phyloP scores from a whole-genome alignment of 2,329 filamentous ascomycete species.

The Macrophomina phaseolina region DNA sequence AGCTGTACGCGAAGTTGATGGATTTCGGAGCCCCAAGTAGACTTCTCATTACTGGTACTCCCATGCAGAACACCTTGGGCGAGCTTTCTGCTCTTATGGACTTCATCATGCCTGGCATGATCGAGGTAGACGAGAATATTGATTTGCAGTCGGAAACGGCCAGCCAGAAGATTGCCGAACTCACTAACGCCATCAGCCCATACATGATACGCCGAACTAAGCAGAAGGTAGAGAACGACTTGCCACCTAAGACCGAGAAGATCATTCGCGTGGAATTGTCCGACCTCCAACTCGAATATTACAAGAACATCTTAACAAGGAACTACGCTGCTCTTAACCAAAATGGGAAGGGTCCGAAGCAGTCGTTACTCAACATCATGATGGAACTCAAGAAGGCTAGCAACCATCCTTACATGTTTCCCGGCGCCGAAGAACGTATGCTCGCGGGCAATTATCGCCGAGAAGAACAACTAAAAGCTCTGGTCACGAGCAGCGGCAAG shows the following conservation, averaged over 20 bases:
- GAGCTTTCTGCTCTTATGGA: slow-evolving; percentile 93
- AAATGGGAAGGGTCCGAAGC: slow-evolving; percentile 87
- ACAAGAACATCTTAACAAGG: slow-evolving; percentile 96
- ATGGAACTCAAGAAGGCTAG: slow-evolving; percentile 99
- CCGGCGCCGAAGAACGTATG: slow-evolving; percentile 88
- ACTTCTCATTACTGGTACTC: slow-evolving; percentile 93
- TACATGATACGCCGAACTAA: slow-evolving; percentile 97
- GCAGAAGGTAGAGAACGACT: slow-evolving; percentile 93
- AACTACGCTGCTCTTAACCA: slow-evolving; percentile 96
- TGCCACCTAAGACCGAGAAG: slow-evolving; percentile 97
- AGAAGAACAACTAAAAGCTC: slow-evolving; percentile 87
- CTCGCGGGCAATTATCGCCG: slow-evolving; percentile 79
- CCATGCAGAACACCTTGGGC: slow-evolving; percentile 94
- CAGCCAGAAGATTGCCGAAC: slow-evolving; percentile 81
- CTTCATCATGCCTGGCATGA: slow-evolving; percentile 94
- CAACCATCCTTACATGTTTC: slow-evolving; percentile 98
- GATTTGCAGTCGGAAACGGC: slow-evolving; percentile 82
- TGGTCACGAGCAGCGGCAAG: slow-evolving; percentile 97
- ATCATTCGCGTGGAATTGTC: slow-evolving; percentile 98
- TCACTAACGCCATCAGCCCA: slow-evolving; percentile 86
- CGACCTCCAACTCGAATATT: slow-evolving; percentile 95
- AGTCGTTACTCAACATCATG: slow-evolving; percentile 96
- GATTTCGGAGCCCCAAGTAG: slow-evolving; percentile 88
- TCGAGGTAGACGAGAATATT: slow-evolving; percentile 89
- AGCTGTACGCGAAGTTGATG: slow-evolving; percentile 83